These are phyloP conservation scores for Sarocladium oryzae DNA, from an alignment of 2,329 filamentous ascomycete genomes.

Conservation along the genomic window DNA sequence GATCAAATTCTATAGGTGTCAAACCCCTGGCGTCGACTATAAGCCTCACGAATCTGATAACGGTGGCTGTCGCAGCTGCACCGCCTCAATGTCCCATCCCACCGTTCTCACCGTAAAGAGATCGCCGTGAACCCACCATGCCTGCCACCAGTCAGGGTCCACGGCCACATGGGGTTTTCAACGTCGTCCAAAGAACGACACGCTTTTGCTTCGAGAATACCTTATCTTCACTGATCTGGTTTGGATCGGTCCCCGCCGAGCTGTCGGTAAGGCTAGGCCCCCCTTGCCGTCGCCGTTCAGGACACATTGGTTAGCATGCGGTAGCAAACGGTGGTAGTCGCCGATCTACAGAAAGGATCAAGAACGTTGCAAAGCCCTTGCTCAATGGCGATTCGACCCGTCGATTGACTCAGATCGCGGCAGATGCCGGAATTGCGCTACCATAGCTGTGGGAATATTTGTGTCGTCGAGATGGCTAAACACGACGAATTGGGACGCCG, in stretches of 20 bases:
- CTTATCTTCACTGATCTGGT: not conserved
- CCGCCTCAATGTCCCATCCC: conserved; percentile 8
- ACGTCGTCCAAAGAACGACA: not conserved
- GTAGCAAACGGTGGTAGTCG: not conserved
- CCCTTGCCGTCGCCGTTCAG: conserved; percentile 6
- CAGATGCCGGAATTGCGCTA: conserved; percentile 4
- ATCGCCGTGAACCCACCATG: conserved; percentile 7
- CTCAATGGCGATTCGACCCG: not conserved
- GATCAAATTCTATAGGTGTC: not conserved
- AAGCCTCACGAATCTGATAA: not conserved
- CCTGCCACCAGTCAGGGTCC: conserved; percentile 3
- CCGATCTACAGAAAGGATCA: not conserved
- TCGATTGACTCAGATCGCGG: conserved; percentile 9
- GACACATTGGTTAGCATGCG: conserved; percentile 1
- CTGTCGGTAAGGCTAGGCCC: conserved; percentile 7
- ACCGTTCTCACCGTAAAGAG: conserved; percentile 9
- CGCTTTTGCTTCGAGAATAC: conserved; percentile 8
- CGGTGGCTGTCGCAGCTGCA: conserved; percentile 1
- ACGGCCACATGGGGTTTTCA: conserved; percentile 6
- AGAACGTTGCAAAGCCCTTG: conserved; percentile 4
- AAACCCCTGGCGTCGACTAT: not conserved
- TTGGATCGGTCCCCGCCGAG: conserved; percentile 6
- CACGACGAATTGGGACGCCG: not conserved
- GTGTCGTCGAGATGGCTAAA: not conserved
- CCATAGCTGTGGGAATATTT: not conserved